Evolutionary conservation across 257 asterid genomes (phyloP).

Genomic region (Capsicum baccatum): DNA sequence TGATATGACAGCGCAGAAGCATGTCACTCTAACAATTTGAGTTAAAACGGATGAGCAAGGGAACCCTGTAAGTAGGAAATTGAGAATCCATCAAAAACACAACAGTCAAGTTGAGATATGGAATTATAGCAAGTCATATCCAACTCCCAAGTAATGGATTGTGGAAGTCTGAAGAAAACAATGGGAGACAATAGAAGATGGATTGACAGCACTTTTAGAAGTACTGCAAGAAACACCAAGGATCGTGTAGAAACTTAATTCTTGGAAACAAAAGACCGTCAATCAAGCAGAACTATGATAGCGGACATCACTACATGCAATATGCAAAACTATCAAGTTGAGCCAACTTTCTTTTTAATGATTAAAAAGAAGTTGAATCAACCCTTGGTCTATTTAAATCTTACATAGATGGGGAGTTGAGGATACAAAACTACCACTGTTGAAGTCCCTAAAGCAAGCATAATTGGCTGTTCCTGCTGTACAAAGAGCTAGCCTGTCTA

Average conservation of each 20-base stretch:
- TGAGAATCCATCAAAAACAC: neutral
- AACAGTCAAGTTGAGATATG: neutral
- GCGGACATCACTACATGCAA: neutral
- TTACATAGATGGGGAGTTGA: neutral
- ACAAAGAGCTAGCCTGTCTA: neutral
- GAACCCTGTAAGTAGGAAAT: slow-evolving; percentile 21
- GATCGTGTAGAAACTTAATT: neutral
- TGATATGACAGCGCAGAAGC: slow-evolving; percentile 5
- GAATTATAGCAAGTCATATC: neutral
- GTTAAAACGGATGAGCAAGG: neutral
- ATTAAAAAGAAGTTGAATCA: neutral
- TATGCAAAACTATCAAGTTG: slow-evolving; percentile 6
- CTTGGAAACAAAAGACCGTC: slow-evolving; percentile 11
- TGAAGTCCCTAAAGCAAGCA: neutral
- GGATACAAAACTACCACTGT: neutral
- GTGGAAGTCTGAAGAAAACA: neutral
- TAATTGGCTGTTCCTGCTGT: slow-evolving; percentile 2
- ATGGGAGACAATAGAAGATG: neutral
- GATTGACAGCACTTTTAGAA: neutral
- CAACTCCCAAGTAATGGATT: neutral
- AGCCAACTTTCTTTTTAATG: neutral
- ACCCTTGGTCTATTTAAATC: neutral
- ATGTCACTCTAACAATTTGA: neutral
- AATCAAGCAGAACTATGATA: neutral
- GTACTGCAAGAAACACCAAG: slow-evolving; percentile 6